phyloP scores from a whole-genome alignment of 148 eudicot species.

The Camellia japonica region DNA sequence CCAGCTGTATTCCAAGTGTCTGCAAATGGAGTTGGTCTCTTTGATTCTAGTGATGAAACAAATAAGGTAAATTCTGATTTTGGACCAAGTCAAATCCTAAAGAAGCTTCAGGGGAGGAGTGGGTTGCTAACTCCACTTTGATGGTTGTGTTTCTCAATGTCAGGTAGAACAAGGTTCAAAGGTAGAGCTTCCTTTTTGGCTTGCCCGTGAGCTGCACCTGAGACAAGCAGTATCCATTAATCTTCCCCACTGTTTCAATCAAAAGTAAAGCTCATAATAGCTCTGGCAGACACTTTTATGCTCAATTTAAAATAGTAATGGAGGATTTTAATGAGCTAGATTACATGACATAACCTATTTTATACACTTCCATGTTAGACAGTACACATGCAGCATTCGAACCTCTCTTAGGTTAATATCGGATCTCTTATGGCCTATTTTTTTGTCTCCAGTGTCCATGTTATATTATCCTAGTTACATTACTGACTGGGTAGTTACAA shows the following conservation, averaged over 20 bases:
- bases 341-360: not conserved
- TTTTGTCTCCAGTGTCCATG: not conserved
- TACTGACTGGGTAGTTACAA: not conserved
- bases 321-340: not conserved
- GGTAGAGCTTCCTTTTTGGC: conserved; percentile 88
- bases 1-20: conserved; percentile 71
- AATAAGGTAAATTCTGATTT: conserved; percentile 48
- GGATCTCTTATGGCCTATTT: not conserved
- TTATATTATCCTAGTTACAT: not conserved
- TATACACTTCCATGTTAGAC: not conserved
- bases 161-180: conserved; percentile 88
- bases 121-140: conserved; percentile 11
- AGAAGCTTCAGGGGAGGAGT: not conserved
- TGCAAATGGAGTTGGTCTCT: conserved; percentile 72
- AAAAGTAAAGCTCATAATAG: conserved; percentile 44
- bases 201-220: conserved; percentile 67
- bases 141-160: conserved; percentile 8
- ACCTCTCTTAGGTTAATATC: not conserved
- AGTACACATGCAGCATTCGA: too few species aligned
- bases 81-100: not conserved
- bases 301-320: not conserved
- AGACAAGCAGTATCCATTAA: conserved; percentile 65
- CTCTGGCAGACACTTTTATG: conserved; percentile 1
- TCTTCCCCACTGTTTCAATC: conserved; percentile 76
- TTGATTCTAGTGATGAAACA: conserved; percentile 86